Base-by-base conservation (phyloP, 2,329 filamentous ascomycete genomes). In the Chalaropsis ovoidea region DNA sequence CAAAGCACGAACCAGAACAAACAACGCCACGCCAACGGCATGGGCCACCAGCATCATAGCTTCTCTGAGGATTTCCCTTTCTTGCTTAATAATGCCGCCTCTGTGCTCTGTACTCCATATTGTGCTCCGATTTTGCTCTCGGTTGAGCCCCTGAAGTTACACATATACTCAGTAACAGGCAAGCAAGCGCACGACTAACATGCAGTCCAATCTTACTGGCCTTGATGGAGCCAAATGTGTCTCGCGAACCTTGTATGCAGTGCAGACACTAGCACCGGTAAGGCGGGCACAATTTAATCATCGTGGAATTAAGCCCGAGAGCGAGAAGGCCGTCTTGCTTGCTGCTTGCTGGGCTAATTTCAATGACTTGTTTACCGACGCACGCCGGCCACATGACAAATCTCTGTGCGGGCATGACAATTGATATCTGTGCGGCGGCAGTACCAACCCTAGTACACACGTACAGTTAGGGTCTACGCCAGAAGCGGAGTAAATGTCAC, bases 1-100 rank as follows among this genome's bases (percentile, higher is more conserved):
- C 54, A 19, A 35, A 19, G 54, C 54, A 58, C 54, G 31, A 58
- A 19, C 54, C 54, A 35, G 27, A 27, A 58, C 39, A 58, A 4
- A 31, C 24, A 31, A 39, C 24, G 27, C 54, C 27, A 58, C 27
- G 27, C 27, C 54, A 58, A 39, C 8, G 47, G 31, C 54, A 58
- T 58, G 27, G 54, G 54, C 54, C 54, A 58, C 54, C 17, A 35
- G 54, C 54, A 39, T 58, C 54, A 58, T 58, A 58, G 54, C 54
- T 58, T 35, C 54, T 39, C 27, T 58, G 17, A 58, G n/a, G 54
- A 58, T 39, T 17, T 19, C 24, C 17, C 15, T 58, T 19, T 58
- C 24, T 10, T 58, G 10, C 27, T 22, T 52, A 22, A 5, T 52
- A 52, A 22, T 13, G n/a, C 13, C 47, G 10, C 22, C 47, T 52